Evolutionary conservation across 768 basidiomycete genomes (phyloP), one percentile per base, ranked within the genome.

Genomic region (Ephemerocybe angulata): DNA sequence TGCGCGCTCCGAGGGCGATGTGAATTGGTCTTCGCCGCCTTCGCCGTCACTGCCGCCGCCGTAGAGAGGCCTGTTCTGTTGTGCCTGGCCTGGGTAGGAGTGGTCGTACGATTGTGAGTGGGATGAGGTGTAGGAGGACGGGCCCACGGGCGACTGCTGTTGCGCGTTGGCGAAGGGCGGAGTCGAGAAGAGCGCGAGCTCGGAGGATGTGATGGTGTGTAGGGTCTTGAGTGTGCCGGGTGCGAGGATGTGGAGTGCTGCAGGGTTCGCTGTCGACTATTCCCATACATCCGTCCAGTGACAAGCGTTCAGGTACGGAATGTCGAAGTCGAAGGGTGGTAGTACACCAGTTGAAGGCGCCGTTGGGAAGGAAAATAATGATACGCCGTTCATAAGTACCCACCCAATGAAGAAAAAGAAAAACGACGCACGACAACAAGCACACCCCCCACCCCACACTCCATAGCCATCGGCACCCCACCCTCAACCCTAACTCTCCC

Each of bases 191-290:
- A 79, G 65, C 50, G 76, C 70, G 54, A 85, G 75, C 21, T 72
- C 71, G 41, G 75, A 54, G 4, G 75, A 74, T 50, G 76, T 66
- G 53, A 88, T 76, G 60, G 70, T 76, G 64, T 77, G 74, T 60
- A 88, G 60, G 21, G 72, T 71, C 38, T 74, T 69, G 56, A 86
- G 78, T 28, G 82, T 81, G 50, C 68, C 68, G 21, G 85, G 67
- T 4, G 84, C 85, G 56, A 84, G 70, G 59, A 89, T 67, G 64
- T 81, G 78, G 48, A 89, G 70, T 22, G 74, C 70, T 10, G 79
- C 69, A 35, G 83, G 86, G 30, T 73, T 71, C 46, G 75, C 74
- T n/a, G 83, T 82, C 65, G 78, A 80, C 87, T 88, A 62, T n/a
- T n/a, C n/a, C n/a, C 17, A 52, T n/a, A 52, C 35, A 28, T 48